Conservation (phyloP, 352 stramenopile genomes). For the Plasmopara muralis region DNA sequence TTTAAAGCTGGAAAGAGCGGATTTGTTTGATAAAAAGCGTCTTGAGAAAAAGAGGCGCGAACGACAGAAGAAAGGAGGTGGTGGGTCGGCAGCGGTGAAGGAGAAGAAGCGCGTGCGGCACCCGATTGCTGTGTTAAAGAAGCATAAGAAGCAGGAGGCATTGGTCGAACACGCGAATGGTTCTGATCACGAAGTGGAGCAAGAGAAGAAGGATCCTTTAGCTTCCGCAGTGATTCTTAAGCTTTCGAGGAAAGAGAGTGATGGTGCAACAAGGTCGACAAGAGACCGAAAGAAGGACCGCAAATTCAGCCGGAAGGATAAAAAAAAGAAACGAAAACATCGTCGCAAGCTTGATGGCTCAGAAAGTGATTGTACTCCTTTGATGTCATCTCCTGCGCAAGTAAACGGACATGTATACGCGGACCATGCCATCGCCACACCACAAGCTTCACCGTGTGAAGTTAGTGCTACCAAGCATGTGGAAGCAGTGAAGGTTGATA, state of each 20-base stretch:
- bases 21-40: constrained; percentile 58
- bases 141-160: constrained; percentile 47
- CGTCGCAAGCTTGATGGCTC: constrained; percentile 38
- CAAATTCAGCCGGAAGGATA: constrained; percentile 50
- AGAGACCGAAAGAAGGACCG: constrained; percentile 51
- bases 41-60: constrained; percentile 30
- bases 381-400: constrained; percentile 37
- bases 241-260: constrained; percentile 33
- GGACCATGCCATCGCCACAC: constrained; percentile 17
- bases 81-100: constrained; percentile 3
- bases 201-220: constrained; percentile 5
- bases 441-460: constrained; percentile 15
- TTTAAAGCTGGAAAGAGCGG: constrained; percentile 54
- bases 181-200: constrained; percentile 1
- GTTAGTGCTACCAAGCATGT: constrained; percentile 3
- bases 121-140: constrained; percentile 47
- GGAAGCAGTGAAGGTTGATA: constrained; percentile 3
- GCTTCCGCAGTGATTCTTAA: constrained; percentile 20
- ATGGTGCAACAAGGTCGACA: constrained; percentile 19
- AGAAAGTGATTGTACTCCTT: constrained; percentile 44
- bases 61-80: constrained; percentile 26
- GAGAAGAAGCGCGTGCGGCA: constrained; percentile 48
- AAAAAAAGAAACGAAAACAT: constrained; percentile 38
- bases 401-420: constrained; percentile 44
- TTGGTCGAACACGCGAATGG: constrained; percentile 5